Base-by-base conservation (phyloP, 495 filamentous ascomycete species). In the Daldinia childiae region DNA sequence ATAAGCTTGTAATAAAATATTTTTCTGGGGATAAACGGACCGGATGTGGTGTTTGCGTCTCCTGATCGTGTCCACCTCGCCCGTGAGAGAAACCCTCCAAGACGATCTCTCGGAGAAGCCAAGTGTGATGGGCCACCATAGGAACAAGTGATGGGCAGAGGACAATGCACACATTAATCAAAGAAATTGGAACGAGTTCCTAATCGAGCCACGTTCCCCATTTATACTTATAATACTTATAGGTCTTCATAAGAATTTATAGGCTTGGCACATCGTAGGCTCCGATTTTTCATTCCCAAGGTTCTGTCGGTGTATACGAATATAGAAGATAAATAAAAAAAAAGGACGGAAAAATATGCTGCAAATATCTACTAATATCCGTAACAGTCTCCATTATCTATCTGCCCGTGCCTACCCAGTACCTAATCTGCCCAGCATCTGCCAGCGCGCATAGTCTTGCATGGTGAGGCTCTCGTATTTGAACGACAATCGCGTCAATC, bases 381-480 rank as follows among this genome's bases (percentile, higher is more conserved):
- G 45, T 56, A 29, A 57, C 7, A 19, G 30, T 36, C 27, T 32
- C 54, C 54, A 57, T 32, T 17, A 38, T 36, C 24, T 17, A 38
- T 36, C 24, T 30, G 3, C 54, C 30, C 19, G 45, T 55, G 61
- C 29, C 12, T 45, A 21, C 51, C 59, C 43, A 11, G 19, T 48
- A 48, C 21, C 43, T 48, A 36, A 36, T 36, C 34, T 48, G 19
- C 43, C 54, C 17, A 43, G 34, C 24, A 26, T 36, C 26, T 60
- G 34, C 14, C 52, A 39, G 43, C 36, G 48, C 58, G 61, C 51
- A 61, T 64, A 17, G 24, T 50, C 54, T 27, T 66, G 62, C 62
- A 62, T 66, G 30, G 24, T 66, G 66, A 73, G 71, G 65, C 66
- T 73, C 71, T 73, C 71, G 65, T 73, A 73, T 73, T 73, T 52